phyloP scores from a whole-genome alignment of 768 basidiomycete genomes.

The Lactarius akahatsu region DNA sequence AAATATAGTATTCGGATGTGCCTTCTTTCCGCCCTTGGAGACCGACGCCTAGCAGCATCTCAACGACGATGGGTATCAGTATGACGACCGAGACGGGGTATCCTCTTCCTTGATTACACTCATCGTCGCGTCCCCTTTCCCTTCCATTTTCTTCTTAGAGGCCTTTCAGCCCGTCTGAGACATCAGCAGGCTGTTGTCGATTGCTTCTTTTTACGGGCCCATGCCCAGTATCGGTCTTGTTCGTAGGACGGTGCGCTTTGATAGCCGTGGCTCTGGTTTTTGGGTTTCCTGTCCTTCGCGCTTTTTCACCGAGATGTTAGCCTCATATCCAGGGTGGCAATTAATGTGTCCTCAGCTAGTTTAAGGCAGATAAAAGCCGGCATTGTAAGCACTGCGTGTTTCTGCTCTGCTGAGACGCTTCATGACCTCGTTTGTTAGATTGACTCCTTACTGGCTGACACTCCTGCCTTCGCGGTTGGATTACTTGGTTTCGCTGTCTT shows the following conservation, averaged over 20 bases:
- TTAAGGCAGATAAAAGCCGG: neutral
- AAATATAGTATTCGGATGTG: neutral
- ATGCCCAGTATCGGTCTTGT: constrained; percentile 4
- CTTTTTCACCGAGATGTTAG: constrained; percentile 13
- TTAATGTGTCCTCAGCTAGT: neutral
- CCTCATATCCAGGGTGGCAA: neutral
- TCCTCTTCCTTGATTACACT: neutral
- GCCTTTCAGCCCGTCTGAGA: constrained; percentile 15
- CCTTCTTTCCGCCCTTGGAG: constrained; percentile 2
- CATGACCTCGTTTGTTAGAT: constrained; percentile 19
- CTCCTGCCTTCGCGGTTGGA: constrained; percentile 35
- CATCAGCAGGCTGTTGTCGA: constrained; percentile 22
- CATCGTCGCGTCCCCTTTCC: neutral
- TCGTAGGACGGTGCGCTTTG: neutral
- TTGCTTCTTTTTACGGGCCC: constrained; percentile 13
- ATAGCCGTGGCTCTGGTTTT: constrained; percentile 3
- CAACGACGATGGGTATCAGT: constrained; percentile 8
- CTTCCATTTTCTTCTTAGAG: neutral
- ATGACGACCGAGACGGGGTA: constrained; percentile 4
- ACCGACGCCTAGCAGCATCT: constrained; percentile 3
- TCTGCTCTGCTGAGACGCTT: neutral
- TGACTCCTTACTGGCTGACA: constrained; percentile 32
- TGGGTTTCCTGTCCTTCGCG: neutral
- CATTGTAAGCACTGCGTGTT: constrained; percentile 10
- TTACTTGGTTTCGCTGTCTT: constrained; percentile 34